Base-by-base conservation (phyloP, 2,329 filamentous ascomycete genomes). In the Penicillium nordicum region DNA sequence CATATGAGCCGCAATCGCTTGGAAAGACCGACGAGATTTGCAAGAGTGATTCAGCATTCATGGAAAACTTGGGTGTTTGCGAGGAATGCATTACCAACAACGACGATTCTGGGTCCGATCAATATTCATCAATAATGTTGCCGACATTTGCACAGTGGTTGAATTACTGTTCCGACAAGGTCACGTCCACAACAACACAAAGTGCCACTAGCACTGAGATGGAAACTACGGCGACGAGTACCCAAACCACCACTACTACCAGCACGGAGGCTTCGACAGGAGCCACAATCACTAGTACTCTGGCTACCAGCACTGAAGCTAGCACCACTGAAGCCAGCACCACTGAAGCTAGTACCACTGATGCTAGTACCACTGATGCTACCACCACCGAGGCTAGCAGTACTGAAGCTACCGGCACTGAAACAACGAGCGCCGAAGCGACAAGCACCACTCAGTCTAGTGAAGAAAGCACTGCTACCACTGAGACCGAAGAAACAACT, bases 141-240 rank as follows among this genome's bases (percentile, higher is more conserved):
- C 60, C 61, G 1, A 45, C 61, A 1, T 63, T 63, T 42, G 50
- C 53, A 27, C 60, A 61, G 25, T 63, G 47, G 41, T 42, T 63
- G 45, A 57, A 61, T 32, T 63, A 30, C 18, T 63, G 61, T 27
- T 57, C 52, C 25, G 60, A 57, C 32, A 23, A 38, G 47, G 32
- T 38, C n/a, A 48, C 40, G 9, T 50, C 54, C 0, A 61, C 48
- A 8, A 56, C 49, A 25, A 14, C 5, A 5, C 11, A 25, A 34
- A 44, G 45, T 21, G 11, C 40, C 10, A 38, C 46, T 1, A 57
- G 36, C n/a, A 58, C 44, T 21, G 29, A 25, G 4, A 25, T 40
- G 11, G 36, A 41, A 8, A 37, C 14, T 2, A 53, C 57, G 12
- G 29, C 40, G 21, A 43, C 42, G 2, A 36, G 12, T 12, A 50